These are phyloP conservation scores for Cryphonectria nitschkei DNA, from an alignment of 2,329 filamentous ascomycete species.

Conservation along the genomic window DNA sequence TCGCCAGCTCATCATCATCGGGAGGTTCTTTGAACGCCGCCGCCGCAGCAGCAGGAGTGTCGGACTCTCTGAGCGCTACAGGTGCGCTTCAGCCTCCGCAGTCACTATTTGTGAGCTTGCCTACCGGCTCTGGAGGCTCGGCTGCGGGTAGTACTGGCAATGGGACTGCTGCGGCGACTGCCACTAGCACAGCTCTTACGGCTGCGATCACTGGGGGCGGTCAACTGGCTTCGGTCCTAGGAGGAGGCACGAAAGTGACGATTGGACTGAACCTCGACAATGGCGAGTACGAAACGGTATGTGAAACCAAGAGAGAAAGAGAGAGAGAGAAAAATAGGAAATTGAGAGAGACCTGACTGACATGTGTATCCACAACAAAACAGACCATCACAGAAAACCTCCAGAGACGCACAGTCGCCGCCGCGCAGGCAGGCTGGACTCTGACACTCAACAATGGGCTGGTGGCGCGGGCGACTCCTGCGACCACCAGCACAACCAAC, in stretches of 20 bases:
- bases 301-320: background rate
- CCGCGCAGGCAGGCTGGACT: conserved; percentile 10
- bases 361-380: background rate
- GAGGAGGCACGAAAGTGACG: conserved; percentile 3
- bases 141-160: background rate
- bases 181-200: conserved; percentile 8
- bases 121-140: background rate
- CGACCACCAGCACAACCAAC: background rate
- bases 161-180: background rate
- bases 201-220: conserved; percentile 16
- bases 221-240: background rate
- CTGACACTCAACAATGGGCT: conserved; percentile 17
- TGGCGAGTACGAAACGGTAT: conserved; percentile 22
- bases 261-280: conserved; percentile 24
- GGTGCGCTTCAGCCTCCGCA: background rate
- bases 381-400: conserved; percentile 26
- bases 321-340: background rate
- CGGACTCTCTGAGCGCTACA: background rate
- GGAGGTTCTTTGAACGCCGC: background rate
- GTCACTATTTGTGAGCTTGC: background rate
- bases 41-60: background rate
- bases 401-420: conserved; percentile 19
- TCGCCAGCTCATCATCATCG: background rate
- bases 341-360: background rate
- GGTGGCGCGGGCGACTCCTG: conserved; percentile 8